phyloP scores from a whole-genome alignment of 352 stramenopile genomes.

The Phytophthora aleatoria region DNA sequence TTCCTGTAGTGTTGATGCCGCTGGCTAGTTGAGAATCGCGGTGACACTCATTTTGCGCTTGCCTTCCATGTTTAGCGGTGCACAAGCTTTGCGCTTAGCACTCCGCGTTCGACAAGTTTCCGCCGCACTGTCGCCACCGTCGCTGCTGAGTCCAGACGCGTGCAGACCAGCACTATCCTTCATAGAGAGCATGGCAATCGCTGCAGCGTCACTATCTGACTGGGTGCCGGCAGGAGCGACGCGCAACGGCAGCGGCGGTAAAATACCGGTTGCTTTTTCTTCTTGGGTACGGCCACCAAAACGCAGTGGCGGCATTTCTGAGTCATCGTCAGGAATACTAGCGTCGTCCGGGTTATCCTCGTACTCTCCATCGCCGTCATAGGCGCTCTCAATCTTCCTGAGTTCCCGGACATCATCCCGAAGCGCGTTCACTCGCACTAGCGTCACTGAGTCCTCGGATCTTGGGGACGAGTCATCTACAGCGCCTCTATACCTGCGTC shows the following conservation, averaged over 20 bases:
- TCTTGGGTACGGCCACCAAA: constrained; percentile 32
- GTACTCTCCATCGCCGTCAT: constrained; percentile 71
- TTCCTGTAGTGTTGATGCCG: background rate
- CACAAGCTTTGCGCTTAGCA: constrained; percentile 74
- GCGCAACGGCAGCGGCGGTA: constrained; percentile 29
- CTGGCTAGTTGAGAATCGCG: constrained; percentile 82
- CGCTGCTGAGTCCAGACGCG: constrained; percentile 45
- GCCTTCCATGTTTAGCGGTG: constrained; percentile 55
- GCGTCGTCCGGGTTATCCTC: constrained; percentile 62
- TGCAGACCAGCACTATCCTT: constrained; percentile 52
- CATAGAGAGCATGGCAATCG: constrained; percentile 83
- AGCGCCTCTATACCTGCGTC: constrained; percentile 31
- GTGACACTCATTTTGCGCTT: constrained; percentile 91
- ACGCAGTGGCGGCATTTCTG: constrained; percentile 28
- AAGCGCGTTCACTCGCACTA: constrained; percentile 76
- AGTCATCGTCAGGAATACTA: constrained; percentile 39
- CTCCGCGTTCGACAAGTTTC: constrained; percentile 36
- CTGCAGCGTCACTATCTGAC: constrained; percentile 79
- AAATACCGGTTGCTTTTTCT: constrained; percentile 22
- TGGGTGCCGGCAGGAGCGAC: constrained; percentile 40
- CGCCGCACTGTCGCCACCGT: constrained; percentile 42
- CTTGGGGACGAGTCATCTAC: constrained; percentile 43
- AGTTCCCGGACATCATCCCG: constrained; percentile 77
- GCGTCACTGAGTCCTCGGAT: constrained; percentile 63
- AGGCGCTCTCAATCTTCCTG: constrained; percentile 69